Base-by-base conservation (phyloP, 2,329 filamentous ascomycete genomes). In the Xylariaceae sp. region DNA sequence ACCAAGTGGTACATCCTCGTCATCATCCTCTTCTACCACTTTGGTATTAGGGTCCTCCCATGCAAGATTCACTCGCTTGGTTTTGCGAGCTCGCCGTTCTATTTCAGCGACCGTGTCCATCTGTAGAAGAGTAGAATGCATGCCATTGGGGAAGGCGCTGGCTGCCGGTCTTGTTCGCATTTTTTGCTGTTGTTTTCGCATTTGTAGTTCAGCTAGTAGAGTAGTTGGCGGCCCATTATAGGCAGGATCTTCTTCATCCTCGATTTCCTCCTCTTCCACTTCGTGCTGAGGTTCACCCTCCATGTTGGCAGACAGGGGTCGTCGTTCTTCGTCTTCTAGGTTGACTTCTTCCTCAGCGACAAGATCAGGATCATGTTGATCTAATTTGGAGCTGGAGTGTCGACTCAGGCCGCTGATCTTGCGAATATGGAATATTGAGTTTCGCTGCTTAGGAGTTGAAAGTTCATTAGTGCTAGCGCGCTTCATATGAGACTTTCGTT, bases 101-200 rank as follows among this genome's bases (percentile, higher is more conserved):
- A 90, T 78, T 65, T 96, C 87, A 19, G 88, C 88, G 22, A 96
- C 88, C 0, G 89, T 86, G 60, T 98, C 92, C 55, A 97, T 78
- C 62, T 98, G 83, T 1, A 98, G 74, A 4, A 98, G 75, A 0
- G 93, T 98, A 12, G 88, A 88, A 53, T 93, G 88, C 76, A 95
- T 84, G n/a, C 89, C 91, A 44, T 85, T 83, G 17, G 86, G 84
- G 55, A 74, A 74, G 2, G 69, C 67, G 36, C 76, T 80, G 23
- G 79, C 74, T 19, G 83, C 76, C 12, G 85, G 85, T 19, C 83
- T 79, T 22, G 85, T 93, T 27, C 93, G 83, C 50, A 83, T 75
- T 65, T 88, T 91, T 58, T 94, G 85, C 56, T 95, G 87, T 48
- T 88, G 83, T 64, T 98, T 97, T 40, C 93, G 85, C 53, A 95